phyloP scores from a whole-genome alignment of 176 grass and related monocot genomes.

The Cymbopogon citratus region DNA sequence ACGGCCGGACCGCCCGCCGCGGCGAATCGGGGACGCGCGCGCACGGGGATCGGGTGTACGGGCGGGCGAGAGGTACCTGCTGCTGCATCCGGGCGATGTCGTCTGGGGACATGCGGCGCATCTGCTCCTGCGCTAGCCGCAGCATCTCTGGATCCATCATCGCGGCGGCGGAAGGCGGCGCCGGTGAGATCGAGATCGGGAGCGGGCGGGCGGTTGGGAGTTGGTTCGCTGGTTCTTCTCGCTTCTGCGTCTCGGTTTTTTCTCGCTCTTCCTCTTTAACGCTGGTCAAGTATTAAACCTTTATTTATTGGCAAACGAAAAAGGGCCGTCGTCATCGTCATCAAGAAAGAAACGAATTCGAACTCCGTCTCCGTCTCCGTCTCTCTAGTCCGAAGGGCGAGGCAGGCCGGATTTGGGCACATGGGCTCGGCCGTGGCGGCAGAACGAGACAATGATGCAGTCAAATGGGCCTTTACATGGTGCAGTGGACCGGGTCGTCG shows the following conservation, averaged over 20 bases:
- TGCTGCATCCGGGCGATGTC: constrained; percentile 90
- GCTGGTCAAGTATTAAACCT: neutral
- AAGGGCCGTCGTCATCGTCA: neutral
- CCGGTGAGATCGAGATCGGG: neutral
- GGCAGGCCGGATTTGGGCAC: neutral
- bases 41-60: neutral
- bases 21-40: neutral
- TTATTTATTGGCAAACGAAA: neutral
- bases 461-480: neutral
- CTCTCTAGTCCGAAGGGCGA: neutral
- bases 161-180: neutral
- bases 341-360: neutral
- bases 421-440: too few relatives aligned
- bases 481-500: neutral
- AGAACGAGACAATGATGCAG: neutral
- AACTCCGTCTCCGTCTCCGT: too few relatives aligned
- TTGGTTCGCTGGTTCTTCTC: neutral
- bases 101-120: constrained; percentile 78
- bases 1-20: too few relatives aligned
- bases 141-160: constrained; percentile 97
- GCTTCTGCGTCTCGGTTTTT: neutral
- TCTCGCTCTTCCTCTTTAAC: too few relatives aligned
- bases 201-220: constrained; percentile 3
- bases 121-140: constrained; percentile 97
- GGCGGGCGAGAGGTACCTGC: constrained; percentile 44